Base-by-base conservation (phyloP, 1,139 yeast species). In the Saccharomyces hybrid region DNA sequence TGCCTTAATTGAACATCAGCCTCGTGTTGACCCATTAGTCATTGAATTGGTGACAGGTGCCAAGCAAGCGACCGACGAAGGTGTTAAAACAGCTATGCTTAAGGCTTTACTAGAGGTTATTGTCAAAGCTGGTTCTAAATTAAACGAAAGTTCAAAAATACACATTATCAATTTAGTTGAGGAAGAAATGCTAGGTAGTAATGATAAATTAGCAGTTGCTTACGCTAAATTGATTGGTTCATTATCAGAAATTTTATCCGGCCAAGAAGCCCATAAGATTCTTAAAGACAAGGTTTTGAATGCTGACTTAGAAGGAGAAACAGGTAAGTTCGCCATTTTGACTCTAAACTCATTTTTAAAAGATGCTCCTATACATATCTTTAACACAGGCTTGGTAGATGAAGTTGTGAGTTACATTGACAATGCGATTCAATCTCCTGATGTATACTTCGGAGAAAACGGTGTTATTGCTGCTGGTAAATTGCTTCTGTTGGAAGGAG, bases 1-100 rank as follows among this genome's bases (percentile, higher is more conserved):
- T 53, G 83, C 91, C 7, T 78, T 93, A 67, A 88, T 93, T 65
- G 86, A 84, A 62, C 83, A 87, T 68, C 98, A 91, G 71, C 93
- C 98, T 8, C 82, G 97, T 68, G 93, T 93, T 57, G 99, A 93
- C 69, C 96, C 98, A 3, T 78, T 93, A 57, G 88, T 91, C 13
- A 80, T 87, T 47, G 98, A 91, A 67, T 78, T 91, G 60, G 84
- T 89, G 13, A 73, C 84, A 47, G 95, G 95, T 52, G 88, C 90
- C 11, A 84, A 81, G 64, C 77, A 77, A 57, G 71, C 82, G 11
- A 73, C 77, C 8, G 81, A 79, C 54, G 73, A 75, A 44, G 96
- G 91, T 53, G 91, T 91, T 47, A 85, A 86, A 63, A 79, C 85
- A 9, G 88, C 98, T 0, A 88, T 91, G 87, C 77, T 90, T 63